phyloP scores from a whole-genome alignment of 2,329 filamentous ascomycete species.

The Paramyrothecium sp. region DNA sequence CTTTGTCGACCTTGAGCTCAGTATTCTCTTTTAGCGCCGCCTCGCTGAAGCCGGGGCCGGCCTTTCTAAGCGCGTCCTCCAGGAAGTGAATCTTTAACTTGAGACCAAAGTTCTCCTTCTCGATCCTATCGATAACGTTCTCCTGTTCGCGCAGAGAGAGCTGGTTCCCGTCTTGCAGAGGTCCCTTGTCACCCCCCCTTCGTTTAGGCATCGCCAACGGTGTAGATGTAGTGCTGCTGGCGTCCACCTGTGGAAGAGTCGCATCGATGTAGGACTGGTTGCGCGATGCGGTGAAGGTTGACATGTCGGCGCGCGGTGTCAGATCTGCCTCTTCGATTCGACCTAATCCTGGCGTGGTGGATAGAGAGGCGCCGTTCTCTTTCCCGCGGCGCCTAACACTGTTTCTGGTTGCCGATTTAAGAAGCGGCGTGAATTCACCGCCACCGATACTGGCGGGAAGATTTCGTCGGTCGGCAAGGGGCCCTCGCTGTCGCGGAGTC shows the following conservation, averaged over 20 bases:
- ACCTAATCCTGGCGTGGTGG: conserved; percentile 68
- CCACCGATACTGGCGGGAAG: conserved; percentile 62
- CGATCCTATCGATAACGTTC: conserved; percentile 90
- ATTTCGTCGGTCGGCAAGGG: conserved; percentile 71
- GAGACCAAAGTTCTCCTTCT: conserved; percentile 97
- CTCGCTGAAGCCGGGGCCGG: conserved; percentile 86
- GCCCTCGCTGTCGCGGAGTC: conserved; percentile 71
- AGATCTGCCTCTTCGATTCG: conserved; percentile 70
- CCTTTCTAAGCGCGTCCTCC: conserved; percentile 84
- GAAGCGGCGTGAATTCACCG: conserved; percentile 89
- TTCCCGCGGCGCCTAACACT: conserved; percentile 66
- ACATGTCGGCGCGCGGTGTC: conserved; percentile 73
- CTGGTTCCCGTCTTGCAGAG: conserved; percentile 83
- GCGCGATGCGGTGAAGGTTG: conserved; percentile 64
- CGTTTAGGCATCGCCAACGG: conserved; percentile 71
- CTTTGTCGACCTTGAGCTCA: conserved; percentile 88
- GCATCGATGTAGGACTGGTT: conserved; percentile 64
- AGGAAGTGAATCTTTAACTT: conserved; percentile 98
- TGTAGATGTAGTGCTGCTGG: conserved; percentile 80
- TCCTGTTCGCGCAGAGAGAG: conserved; percentile 93
- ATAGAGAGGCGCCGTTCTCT: conserved; percentile 56
- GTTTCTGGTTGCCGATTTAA: conserved; percentile 76
- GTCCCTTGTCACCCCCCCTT: conserved; percentile 60
- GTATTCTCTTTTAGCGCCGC: conserved; percentile 91
- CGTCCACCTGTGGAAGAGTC: conserved; percentile 73